Evolutionary conservation across 2,329 filamentous ascomycete genomes (phyloP).

Genomic region (Blastomyces gilchristii): DNA sequence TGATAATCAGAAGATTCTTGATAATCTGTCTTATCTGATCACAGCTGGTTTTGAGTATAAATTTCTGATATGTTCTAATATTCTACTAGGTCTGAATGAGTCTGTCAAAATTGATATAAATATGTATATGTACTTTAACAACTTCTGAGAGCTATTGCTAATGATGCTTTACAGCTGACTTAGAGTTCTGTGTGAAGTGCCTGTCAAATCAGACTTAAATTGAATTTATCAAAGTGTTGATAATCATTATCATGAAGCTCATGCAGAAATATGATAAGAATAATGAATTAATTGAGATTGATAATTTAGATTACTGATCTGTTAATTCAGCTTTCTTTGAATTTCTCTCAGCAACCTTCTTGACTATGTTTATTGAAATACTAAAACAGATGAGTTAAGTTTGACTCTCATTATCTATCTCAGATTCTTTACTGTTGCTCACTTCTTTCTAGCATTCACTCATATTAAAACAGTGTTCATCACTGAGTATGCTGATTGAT

Average conservation of each 20-base stretch:
- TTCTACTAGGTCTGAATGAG: conserved; percentile 21
- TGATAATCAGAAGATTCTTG: conserved; percentile 17
- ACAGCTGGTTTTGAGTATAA: conserved; percentile 16
- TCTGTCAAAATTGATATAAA: conserved; percentile 10
- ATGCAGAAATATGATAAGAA: conserved; percentile 30
- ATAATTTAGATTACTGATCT: conserved; percentile 25
- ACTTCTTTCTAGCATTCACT: not conserved
- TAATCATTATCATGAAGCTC: conserved; percentile 24
- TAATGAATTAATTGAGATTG: conserved; percentile 24
- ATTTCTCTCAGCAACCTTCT: conserved; percentile 26
- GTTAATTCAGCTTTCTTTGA: conserved; percentile 21
- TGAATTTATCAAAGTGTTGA: conserved; percentile 15
- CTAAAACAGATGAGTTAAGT: conserved; percentile 9
- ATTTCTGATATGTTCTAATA: conserved; percentile 21
- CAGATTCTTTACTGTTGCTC: not conserved
- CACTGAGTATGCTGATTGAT: not conserved
- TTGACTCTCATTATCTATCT: not conserved
- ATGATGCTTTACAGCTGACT: too few species aligned
- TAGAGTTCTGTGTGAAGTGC: conserved; percentile 1
- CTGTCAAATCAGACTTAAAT: not conserved
- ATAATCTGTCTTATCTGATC: conserved; percentile 17
- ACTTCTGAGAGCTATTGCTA: too few species aligned
- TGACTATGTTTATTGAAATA: conserved; percentile 18
- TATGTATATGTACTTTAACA: not conserved
- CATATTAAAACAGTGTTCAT: not conserved